A percentile compares a stretch with the other conserved stretches of the same genome.
Evolutionary conservation across 495 filamentous ascomycete genomes (phyloP).

Genomic region (Massariosphaeria phaeospora): DNA sequence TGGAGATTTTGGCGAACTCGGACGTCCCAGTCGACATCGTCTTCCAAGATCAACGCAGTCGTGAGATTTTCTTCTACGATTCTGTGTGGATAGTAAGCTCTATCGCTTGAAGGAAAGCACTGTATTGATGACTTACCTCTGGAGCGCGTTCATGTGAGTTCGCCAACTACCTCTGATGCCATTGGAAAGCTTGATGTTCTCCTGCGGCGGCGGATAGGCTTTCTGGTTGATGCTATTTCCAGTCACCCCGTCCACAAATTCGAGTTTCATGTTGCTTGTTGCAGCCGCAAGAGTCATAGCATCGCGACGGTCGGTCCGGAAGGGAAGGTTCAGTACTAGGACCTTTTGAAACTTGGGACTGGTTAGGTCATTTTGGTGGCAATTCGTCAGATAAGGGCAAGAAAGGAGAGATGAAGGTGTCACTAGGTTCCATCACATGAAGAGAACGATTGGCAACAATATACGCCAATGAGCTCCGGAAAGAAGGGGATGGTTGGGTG

Average conservation of each 20-base stretch:
- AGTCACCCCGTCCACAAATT: slow-evolving; percentile 28
- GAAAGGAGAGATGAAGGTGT: not conserved
- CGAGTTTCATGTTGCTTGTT: slow-evolving; percentile 24
- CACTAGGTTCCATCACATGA: not conserved
- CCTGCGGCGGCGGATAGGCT: slow-evolving; percentile 23
- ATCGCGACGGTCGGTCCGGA: slow-evolving; percentile 26
- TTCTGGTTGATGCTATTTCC: slow-evolving; percentile 20
- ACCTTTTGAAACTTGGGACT: slow-evolving; percentile 29
- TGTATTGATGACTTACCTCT: slow-evolving; percentile 8
- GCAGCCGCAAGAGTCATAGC: slow-evolving; percentile 24
- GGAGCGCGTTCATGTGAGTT: slow-evolving; percentile 29
- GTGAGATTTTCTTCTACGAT: slow-evolving; percentile 27
- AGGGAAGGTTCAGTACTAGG: slow-evolving; percentile 24
- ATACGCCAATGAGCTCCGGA: too few species aligned
- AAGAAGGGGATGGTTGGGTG: too few species aligned
- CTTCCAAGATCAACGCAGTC: slow-evolving; percentile 29
- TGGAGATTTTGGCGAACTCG: slow-evolving; percentile 21
- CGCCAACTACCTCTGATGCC: slow-evolving; percentile 29
- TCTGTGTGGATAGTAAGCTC: not conserved
- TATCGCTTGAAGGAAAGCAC: too few species aligned
- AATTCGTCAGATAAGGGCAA: not conserved
- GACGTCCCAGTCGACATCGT: slow-evolving; percentile 33
- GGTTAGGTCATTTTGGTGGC: not conserved
- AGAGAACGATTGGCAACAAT: too few species aligned
- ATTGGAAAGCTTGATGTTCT: slow-evolving; percentile 17